Evolutionary conservation across 345 rosid species (phyloP).

Genomic region (Moringa oleifera): DNA sequence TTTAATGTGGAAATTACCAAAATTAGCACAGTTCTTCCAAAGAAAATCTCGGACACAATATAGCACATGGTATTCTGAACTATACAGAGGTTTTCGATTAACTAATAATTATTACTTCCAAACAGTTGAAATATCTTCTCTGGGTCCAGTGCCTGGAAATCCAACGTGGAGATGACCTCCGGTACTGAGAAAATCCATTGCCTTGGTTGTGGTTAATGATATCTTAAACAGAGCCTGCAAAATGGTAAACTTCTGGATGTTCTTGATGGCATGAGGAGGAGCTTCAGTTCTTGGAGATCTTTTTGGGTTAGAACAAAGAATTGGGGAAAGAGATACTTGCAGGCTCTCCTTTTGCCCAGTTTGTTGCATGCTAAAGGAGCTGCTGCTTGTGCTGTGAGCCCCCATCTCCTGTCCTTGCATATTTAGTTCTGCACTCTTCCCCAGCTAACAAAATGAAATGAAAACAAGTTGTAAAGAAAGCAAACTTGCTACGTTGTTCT

Average conservation of each 20-base stretch:
- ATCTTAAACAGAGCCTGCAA: constrained; percentile 53
- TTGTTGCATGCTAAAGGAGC: constrained; percentile 20
- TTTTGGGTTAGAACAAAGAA: constrained; percentile 12
- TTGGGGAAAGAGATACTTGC: constrained; percentile 36
- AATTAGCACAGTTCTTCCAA: background rate
- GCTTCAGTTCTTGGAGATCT: constrained; percentile 29
- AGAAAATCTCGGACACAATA: background rate
- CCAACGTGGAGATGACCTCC: constrained; percentile 52
- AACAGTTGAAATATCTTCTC: constrained; percentile 37
- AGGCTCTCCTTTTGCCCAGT: constrained; percentile 9
- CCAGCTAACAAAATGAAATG: constrained; percentile 18
- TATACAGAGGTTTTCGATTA: background rate
- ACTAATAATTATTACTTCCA: constrained; percentile 7
- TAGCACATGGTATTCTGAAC: background rate
- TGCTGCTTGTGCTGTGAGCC: constrained; percentile 22
- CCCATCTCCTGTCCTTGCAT: constrained; percentile 22
- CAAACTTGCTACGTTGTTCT: too few species aligned
- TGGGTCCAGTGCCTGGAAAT: constrained; percentile 38
- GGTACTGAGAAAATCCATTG: constrained; percentile 22
- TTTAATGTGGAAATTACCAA: too few species aligned
- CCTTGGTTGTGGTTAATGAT: constrained; percentile 38
- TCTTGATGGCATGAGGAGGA: constrained; percentile 52
- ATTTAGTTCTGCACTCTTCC: constrained; percentile 25
- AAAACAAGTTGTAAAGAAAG: too few species aligned
- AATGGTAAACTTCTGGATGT: constrained; percentile 46